Evolutionary conservation across 495 filamentous ascomycete species (phyloP).

Genomic region (Podospora comata): DNA sequence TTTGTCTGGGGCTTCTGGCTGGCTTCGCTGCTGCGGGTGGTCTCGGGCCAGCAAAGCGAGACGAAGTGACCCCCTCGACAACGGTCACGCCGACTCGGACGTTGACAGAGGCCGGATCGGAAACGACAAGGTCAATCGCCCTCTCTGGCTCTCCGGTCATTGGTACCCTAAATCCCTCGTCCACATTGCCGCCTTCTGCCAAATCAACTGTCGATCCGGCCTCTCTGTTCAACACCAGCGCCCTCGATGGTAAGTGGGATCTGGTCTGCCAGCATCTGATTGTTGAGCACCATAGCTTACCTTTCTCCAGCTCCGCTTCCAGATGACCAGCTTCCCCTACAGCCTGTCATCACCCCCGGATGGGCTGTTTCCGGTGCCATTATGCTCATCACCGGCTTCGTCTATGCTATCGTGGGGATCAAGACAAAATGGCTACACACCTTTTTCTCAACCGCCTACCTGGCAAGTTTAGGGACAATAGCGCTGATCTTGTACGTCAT

Average conservation of each 20-base stretch:
- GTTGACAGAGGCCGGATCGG: background rate
- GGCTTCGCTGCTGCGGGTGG: background rate
- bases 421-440: slow-evolving; percentile 81
- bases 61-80: slow-evolving; percentile 15
- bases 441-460: slow-evolving; percentile 73
- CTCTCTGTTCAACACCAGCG: background rate
- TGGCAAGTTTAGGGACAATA: slow-evolving; percentile 69
- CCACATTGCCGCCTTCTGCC: background rate
- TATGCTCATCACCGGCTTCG: slow-evolving; percentile 63
- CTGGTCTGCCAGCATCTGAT: background rate
- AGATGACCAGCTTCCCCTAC: slow-evolving; percentile 60
- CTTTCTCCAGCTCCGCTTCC: slow-evolving; percentile 37
- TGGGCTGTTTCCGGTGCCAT: slow-evolving; percentile 75
- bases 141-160: background rate
- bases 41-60: slow-evolving; percentile 22
- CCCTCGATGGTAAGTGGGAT: slow-evolving; percentile 11
- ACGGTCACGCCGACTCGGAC: background rate
- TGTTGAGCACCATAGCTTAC: background rate
- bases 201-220: background rate
- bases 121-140: background rate
- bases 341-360: slow-evolving; percentile 74
- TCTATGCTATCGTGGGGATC: slow-evolving; percentile 76
- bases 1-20: background rate
- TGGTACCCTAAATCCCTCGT: background rate
- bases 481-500: slow-evolving; percentile 90